These are phyloP conservation scores for Ophiocordyceps camponoti-leonardi DNA, from an alignment of 2,329 filamentous ascomycete species.

Conservation along the genomic window DNA sequence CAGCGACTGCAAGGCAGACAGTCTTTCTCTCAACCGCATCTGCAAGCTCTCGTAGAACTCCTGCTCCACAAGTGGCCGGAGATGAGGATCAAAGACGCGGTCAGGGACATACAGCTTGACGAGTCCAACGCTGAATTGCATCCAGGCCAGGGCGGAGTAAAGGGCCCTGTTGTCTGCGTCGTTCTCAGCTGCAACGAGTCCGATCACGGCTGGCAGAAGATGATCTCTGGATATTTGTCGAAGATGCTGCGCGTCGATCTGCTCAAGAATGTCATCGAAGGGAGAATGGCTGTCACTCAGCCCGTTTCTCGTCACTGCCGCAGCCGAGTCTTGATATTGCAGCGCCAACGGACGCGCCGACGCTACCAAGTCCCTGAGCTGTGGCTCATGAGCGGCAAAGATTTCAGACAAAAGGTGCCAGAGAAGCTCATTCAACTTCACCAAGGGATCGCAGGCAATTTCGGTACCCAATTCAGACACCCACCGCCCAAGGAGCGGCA, in stretches of 20 bases:
- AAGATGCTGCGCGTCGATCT: conserved; percentile 18
- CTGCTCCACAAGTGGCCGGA: conserved; percentile 48
- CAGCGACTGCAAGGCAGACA: conserved; percentile 46
- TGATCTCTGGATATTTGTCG: conserved; percentile 20
- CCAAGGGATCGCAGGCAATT: conserved; percentile 30
- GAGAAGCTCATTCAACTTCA: conserved; percentile 30
- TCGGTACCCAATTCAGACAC: conserved; percentile 30
- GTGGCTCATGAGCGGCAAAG: conserved; percentile 19
- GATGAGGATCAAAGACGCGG: conserved; percentile 66
- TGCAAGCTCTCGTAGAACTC: conserved; percentile 38
- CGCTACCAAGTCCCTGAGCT: conserved; percentile 11
- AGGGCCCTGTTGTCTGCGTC: conserved; percentile 9
- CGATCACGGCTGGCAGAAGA: conserved; percentile 27
- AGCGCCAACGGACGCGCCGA: conserved; percentile 10
- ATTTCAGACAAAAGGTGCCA: conserved; percentile 25
- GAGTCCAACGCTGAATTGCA: conserved; percentile 56
- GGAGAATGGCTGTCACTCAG: neutral
- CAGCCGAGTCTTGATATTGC: conserved; percentile 5
- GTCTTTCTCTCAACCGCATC: conserved; percentile 33
- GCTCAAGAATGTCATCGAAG: conserved; percentile 9
- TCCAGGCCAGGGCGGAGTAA: conserved; percentile 43
- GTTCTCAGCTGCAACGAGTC: conserved; percentile 16
- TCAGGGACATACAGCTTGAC: conserved; percentile 75
- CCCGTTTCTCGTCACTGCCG: conserved; percentile 1
- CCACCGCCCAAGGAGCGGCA: conserved; percentile 41